phyloP scores from a whole-genome alignment of 208 protist genomes.

The Wallacemonas sp. region DNA sequence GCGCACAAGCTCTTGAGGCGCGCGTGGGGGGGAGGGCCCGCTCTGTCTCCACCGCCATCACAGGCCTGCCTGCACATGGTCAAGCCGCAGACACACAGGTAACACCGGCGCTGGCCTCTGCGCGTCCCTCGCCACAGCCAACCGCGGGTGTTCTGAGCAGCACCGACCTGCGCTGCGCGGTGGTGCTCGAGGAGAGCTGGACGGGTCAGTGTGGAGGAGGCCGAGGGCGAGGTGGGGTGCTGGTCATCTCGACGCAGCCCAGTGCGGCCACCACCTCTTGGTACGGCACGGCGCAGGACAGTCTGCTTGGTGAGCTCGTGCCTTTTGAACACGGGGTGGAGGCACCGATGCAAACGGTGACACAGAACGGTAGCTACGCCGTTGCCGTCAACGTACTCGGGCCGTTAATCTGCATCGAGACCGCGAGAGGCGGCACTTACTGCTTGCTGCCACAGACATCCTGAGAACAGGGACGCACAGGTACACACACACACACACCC shows the following conservation, averaged over 20 bases:
- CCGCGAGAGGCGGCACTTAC: slow-evolving; percentile 2
- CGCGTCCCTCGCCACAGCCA: not conserved
- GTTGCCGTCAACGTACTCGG: not conserved
- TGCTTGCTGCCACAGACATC: slow-evolving; percentile 1
- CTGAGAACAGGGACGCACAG: not conserved
- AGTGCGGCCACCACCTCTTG: not conserved
- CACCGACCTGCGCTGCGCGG: slow-evolving; percentile 10
- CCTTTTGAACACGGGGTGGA: not conserved
- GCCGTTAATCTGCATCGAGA: slow-evolving; percentile 12
- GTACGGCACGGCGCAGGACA: not conserved
- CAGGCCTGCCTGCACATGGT: too few species aligned
- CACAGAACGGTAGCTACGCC: slow-evolving; percentile 1
- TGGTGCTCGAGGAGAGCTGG: not conserved
- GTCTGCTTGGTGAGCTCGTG: slow-evolving; percentile 2
- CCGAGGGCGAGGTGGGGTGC: not conserved
- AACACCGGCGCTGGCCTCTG: not conserved
- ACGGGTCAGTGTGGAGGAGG: too few species aligned
- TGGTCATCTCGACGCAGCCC: not conserved
- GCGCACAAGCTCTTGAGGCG: too few species aligned
- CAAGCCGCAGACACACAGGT: too few species aligned
- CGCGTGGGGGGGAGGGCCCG: not conserved
- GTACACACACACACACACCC: too few species aligned
- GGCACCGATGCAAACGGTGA: not conserved
- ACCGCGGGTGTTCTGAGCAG: slow-evolving; percentile 1
- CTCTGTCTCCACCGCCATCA: not conserved